Conservation (phyloP, 164 flowering plant species). For the Kalanchoe fedtschenkoi region DNA sequence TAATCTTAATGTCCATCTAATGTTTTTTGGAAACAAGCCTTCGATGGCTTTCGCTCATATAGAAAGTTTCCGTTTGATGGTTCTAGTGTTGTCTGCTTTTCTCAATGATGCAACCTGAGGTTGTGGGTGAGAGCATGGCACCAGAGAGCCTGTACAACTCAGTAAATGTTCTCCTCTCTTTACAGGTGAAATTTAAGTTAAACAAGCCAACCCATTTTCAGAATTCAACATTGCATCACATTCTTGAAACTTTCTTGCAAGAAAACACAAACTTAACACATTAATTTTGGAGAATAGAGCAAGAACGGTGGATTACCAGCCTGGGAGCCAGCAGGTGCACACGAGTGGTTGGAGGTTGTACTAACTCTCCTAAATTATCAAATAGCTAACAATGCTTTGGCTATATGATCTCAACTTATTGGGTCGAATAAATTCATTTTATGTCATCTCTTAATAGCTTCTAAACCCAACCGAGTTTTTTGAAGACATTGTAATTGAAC, state of each 20-base stretch:
- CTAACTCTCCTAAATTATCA: neutral
- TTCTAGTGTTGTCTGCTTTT: neutral
- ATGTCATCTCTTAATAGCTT: neutral
- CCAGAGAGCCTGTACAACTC: neutral
- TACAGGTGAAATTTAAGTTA: neutral
- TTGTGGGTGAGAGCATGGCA: neutral
- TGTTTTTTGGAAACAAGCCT: neutral
- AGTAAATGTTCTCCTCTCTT: neutral
- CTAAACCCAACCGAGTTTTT: neutral
- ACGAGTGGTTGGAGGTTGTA: conserved; percentile 3
- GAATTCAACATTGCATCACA: neutral
- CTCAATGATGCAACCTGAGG: neutral
- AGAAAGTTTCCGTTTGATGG: no score
- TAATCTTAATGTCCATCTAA: neutral
- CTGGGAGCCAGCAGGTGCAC: conserved; percentile 1
- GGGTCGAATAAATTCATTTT: neutral
- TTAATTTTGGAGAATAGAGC: neutral
- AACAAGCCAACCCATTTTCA: neutral
- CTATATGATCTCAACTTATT: neutral
- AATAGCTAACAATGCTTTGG: neutral
- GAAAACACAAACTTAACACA: neutral
- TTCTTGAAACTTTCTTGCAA: no score
- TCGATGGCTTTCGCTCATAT: no score
- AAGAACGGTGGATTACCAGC: conserved; percentile 5
- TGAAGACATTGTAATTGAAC: neutral